Base-by-base conservation (phyloP, 352 stramenopile species). In the Globisporangium carolinianum region DNA sequence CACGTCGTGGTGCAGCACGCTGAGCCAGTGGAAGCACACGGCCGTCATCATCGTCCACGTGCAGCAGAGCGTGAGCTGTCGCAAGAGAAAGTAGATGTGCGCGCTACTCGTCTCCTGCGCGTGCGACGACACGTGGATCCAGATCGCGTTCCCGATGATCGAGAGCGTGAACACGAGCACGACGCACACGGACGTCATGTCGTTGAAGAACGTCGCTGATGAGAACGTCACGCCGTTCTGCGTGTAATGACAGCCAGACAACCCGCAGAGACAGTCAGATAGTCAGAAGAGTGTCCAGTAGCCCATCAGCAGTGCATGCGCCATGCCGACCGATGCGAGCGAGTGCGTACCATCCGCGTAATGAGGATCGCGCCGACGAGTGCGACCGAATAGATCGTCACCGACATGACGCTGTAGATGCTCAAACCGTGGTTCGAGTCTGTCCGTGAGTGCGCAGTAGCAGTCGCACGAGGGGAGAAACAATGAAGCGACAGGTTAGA, bases 21-120 rank as follows among this genome's bases (percentile, higher is more conserved):
- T 85, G 2, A 77, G 71, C 85, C 85, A 94, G 68, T 94, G 85
- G 68, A 93, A 91, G 60, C 82, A 90, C 32, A 93, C 79, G 0
- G 85, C 87, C 11, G 79, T 90, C 75, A 94, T 88, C 79, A 94
- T 91, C 32, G 76, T 91, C 83, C 85, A 94, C 24, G 77, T 79
- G 51, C 85, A 91, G 57, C 77, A 89, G 17, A 68, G 66, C 56
- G 76, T 79, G 61, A 90, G 86, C 10, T 79, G 75, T 10, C 72
- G 75, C 11, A 91, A 54, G 53, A 92, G 54, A 57, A 87, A 93
- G 64, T 91, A 91, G 3, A 92, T 72, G 50, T 91, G 76, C 32
- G 69, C 88, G 11, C 68, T 79, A 32, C 67, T 71, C 36, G 72
- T 72, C 5, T 64, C 63, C 12, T 68, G 71, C 1, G 62, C 68